Base-by-base conservation (phyloP, 495 filamentous ascomycete species). In the Penicillium silybi region DNA sequence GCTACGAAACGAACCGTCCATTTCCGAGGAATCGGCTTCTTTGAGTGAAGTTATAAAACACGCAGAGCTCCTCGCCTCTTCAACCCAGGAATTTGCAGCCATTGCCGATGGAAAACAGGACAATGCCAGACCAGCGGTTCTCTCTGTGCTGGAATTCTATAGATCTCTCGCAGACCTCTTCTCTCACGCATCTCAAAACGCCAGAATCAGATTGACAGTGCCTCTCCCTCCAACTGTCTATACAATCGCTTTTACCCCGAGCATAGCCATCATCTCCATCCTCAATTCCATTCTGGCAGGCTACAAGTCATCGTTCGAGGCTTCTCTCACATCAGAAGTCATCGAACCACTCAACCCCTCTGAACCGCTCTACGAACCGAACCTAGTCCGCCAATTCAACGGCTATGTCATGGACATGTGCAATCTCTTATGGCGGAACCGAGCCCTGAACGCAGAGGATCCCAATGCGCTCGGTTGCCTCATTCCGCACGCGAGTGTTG, bases 341-440 rank as follows among this genome's bases (percentile, higher is more conserved):
- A 58, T 75, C 5, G 67, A 69, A 52, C 20, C 51, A 16, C 59
- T 61, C 16, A 47, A 62, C 46, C 32, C 72, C 56, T 9, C 70
- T 48, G 47, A 66, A 51, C 44, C 79, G 71, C 52, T 79, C 71
- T 55, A 75, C 67, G 42, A 70, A 68, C 55, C 81, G 79, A 57
- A 81, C 3, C 43, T 73, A 4, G 72, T 90, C 46, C 77, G 81
- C 38, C 74, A 79, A 18, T 92, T 93, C 71, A 96, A 96, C 65
- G 86, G 86, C 8, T 90, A 86, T 59, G 77, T 95, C 26, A 93
- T 93, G 86, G 91, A 96, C 60, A 78, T 90, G 37, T 93, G 88
- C 72, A 95, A 96, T 59, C 80, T 88, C 41, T 57, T 95, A 13
- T 95, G 91, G 89, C 81, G 88, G 17, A 84, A 83, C 18, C 85